Conservation (phyloP, 192 early-diverging fungal genomes). For the Backusella macrospora region DNA sequence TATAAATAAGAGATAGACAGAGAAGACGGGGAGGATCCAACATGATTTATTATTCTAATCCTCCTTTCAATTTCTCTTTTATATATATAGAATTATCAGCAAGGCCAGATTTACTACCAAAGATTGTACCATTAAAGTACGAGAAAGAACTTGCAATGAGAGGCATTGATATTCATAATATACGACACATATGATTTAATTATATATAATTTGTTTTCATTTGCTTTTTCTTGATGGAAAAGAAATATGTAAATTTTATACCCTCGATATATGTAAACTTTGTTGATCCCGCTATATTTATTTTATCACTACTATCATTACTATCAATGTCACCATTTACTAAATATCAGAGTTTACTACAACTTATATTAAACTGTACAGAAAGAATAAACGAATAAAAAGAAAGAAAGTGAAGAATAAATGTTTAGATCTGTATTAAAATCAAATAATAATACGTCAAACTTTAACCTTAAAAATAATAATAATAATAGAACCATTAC, state of each 20-base stretch:
- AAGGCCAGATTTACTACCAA: conserved; percentile 58
- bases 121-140: conserved; percentile 83
- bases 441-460: no score
- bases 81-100: conserved; percentile 76
- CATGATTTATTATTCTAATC: background rate
- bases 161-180: conserved; percentile 78
- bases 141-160: conserved; percentile 61
- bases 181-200: conserved; percentile 55
- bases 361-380: no score
- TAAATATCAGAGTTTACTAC: no score
- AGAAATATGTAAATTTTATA: conserved; percentile 4
- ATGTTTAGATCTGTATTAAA: no score
- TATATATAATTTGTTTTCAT: background rate
- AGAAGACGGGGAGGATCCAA: background rate
- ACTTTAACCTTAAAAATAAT: no score
- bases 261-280: background rate
- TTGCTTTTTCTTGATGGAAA: conserved; percentile 5
- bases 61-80: background rate
- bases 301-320: background rate
- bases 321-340: no score
- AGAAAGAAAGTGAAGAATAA: no score
- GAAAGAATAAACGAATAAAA: no score
- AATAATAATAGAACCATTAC: no score
- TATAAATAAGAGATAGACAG: background rate
- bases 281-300: background rate